These are phyloP conservation scores for Vitis vinifera DNA, from an alignment of 164 flowering plant species.

Conservation along the genomic window DNA sequence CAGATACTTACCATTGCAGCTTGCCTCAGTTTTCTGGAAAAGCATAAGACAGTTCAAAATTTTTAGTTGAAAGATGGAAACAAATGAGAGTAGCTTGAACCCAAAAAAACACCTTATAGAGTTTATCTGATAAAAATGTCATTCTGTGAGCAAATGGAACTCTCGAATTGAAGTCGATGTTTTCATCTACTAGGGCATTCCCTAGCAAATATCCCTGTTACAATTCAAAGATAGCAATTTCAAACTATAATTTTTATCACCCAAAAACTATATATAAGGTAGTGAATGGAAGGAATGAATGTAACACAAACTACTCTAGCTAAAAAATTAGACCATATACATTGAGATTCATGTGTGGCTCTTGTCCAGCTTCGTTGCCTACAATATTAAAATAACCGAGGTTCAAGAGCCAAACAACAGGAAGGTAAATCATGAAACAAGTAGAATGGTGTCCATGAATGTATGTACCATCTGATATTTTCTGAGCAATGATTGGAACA, in stretches of 20 bases:
- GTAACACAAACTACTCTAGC: too few relatives aligned
- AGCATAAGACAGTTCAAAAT: not conserved
- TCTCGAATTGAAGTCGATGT: conserved; percentile 5
- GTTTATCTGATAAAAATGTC: conserved; percentile 23
- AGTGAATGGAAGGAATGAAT: too few relatives aligned
- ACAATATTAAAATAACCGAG: not conserved
- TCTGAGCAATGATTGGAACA: conserved; percentile 26
- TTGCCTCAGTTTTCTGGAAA: conserved; percentile 17
- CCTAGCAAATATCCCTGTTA: conserved; percentile 19
- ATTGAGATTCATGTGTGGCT: conserved; percentile 35
- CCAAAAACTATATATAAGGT: too few relatives aligned
- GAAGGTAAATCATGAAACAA: too few relatives aligned
- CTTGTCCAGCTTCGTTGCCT: conserved; percentile 26
- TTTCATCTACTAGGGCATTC: conserved; percentile 12
- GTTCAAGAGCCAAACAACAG: too few relatives aligned
- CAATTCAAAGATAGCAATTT: not conserved
- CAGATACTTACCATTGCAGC: conserved; percentile 29
- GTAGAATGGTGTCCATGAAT: not conserved
- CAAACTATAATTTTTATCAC: too few relatives aligned
- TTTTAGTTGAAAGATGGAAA: too few relatives aligned
- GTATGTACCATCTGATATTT: conserved; percentile 23
- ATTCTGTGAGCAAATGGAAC: conserved; percentile 20
- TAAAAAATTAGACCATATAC: conserved; percentile 8
- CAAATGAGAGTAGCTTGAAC: too few relatives aligned
- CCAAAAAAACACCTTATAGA: conserved; percentile 10